Conservation (phyloP, 2,329 filamentous ascomycete species). For the Colletotrichum tofieldiae region DNA sequence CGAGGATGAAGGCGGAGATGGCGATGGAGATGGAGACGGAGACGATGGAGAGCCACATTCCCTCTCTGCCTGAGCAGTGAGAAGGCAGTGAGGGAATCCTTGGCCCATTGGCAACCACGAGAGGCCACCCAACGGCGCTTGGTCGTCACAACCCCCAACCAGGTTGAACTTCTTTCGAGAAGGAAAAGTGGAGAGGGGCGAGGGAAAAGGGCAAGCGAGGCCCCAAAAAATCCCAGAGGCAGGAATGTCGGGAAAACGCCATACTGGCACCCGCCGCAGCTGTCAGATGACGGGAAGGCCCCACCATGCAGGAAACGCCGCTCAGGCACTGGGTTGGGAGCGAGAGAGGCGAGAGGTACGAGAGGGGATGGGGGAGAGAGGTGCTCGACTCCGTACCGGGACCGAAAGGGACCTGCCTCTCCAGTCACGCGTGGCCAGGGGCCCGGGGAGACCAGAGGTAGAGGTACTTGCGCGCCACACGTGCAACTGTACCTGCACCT, state of each 20-base stretch:
- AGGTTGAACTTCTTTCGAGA: conserved; percentile 22
- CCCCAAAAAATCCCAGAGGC: conserved; percentile 12
- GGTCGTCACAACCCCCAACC: conserved; percentile 33
- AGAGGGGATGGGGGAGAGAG: not conserved
- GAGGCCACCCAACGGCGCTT: conserved; percentile 24
- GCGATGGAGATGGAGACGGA: not conserved
- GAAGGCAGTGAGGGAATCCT: not conserved
- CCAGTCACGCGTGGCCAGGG: not conserved
- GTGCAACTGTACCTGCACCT: conserved; percentile 19
- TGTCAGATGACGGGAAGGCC: conserved; percentile 42
- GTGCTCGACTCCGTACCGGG: not conserved
- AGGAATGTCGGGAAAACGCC: conserved; percentile 37
- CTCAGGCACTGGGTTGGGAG: conserved; percentile 9
- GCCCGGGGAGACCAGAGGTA: not conserved
- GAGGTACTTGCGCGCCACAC: conserved; percentile 8
- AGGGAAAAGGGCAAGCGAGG: conserved; percentile 15
- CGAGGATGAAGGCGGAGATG: not conserved
- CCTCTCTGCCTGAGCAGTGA: conserved; percentile 9
- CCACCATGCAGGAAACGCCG: conserved; percentile 34
- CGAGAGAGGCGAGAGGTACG: conserved; percentile 7
- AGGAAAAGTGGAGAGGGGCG: conserved; percentile 31
- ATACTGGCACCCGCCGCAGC: conserved; percentile 39
- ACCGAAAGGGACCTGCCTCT: not conserved
- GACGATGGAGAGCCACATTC: not conserved
- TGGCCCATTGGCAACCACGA: not conserved